A percentile compares a stretch with the other conserved stretches of the same genome.
These are phyloP conservation scores for Coffea eugenioides DNA, from an alignment of 257 asterid genomes.

Conservation along the genomic window DNA sequence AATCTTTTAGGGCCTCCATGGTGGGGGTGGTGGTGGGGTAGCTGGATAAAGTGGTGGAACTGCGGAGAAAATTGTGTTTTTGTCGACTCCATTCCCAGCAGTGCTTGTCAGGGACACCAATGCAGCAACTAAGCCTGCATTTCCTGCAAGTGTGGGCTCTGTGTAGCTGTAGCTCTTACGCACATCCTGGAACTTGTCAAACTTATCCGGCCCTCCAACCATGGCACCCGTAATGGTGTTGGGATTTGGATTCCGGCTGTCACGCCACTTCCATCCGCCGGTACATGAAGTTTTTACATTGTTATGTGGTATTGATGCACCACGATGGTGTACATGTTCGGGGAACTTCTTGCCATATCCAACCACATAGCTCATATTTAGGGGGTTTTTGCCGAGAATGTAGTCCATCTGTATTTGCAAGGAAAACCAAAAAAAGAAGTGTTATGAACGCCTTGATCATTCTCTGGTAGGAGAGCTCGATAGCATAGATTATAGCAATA, in stretches of 20 bases:
- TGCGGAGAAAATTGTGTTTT: conserved; percentile 60
- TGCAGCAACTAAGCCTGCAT: conserved; percentile 91
- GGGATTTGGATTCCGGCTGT: conserved; percentile 51
- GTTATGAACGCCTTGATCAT: neutral
- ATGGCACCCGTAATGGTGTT: conserved; percentile 70
- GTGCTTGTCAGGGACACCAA: conserved; percentile 64
- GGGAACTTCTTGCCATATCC: conserved; percentile 71
- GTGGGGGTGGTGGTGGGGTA: conserved; percentile 78
- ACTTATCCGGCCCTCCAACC: conserved; percentile 88
- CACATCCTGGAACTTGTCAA: conserved; percentile 61
- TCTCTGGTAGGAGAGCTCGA: neutral
- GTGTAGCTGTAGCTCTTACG: conserved; percentile 65
- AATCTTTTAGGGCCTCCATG: conserved; percentile 64
- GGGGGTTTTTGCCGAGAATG: conserved; percentile 70
- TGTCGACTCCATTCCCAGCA: conserved; percentile 57
- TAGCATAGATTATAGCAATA: neutral
- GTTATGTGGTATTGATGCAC: conserved; percentile 69
- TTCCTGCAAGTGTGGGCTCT: conserved; percentile 86
- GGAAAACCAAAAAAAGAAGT: neutral
- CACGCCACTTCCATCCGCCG: conserved; percentile 76
- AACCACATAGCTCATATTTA: conserved; percentile 77
- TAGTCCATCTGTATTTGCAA: conserved; percentile 49
- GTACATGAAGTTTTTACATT: conserved; percentile 58
- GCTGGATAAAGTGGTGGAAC: conserved; percentile 68
- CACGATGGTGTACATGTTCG: conserved; percentile 80